Evolutionary conservation across 352 stramenopile genomes (phyloP).

Genomic region (Globisporangium ultimum): DNA sequence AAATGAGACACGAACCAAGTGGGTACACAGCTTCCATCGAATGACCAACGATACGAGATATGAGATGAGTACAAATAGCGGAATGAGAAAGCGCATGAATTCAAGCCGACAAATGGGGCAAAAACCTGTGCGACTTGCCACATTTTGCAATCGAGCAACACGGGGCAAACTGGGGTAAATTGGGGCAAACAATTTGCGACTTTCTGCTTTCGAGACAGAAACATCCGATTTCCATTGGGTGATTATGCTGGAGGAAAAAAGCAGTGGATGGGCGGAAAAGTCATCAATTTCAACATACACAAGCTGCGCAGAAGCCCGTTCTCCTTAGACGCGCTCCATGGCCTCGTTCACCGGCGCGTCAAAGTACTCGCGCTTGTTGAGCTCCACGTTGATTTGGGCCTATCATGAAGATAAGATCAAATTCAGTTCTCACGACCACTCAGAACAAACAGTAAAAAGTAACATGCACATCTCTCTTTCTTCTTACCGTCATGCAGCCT

Average conservation of each 20-base stretch:
- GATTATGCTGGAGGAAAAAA: neutral
- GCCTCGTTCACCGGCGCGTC: slow-evolving; percentile 27
- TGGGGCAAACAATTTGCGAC: neutral
- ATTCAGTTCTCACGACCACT: neutral
- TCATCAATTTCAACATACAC: too few relatives aligned
- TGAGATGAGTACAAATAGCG: too few relatives aligned
- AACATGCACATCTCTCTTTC: neutral
- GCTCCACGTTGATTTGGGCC: slow-evolving; percentile 90
- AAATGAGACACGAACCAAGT: too few relatives aligned
- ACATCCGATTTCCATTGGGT: neutral
- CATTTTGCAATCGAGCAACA: neutral
- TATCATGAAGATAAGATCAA: slow-evolving; percentile 7
- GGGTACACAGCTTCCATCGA: too few relatives aligned
- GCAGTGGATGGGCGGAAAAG: neutral
- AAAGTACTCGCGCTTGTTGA: slow-evolving; percentile 80
- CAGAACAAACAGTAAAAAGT: neutral
- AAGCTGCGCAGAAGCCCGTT: neutral
- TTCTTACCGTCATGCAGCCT: slow-evolving; percentile 89
- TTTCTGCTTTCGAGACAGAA: neutral
- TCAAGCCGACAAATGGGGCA: too few relatives aligned
- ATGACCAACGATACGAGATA: too few relatives aligned
- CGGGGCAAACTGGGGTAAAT: neutral
- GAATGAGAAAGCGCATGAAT: too few relatives aligned
- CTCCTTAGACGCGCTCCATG: slow-evolving; percentile 63
- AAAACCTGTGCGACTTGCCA: too few relatives aligned